Percentiles rank a stretch among this genome's conserved stretches.
Evolutionary conservation across 768 basidiomycete species (phyloP).

Genomic region (Xerocomellus dryophilus): DNA sequence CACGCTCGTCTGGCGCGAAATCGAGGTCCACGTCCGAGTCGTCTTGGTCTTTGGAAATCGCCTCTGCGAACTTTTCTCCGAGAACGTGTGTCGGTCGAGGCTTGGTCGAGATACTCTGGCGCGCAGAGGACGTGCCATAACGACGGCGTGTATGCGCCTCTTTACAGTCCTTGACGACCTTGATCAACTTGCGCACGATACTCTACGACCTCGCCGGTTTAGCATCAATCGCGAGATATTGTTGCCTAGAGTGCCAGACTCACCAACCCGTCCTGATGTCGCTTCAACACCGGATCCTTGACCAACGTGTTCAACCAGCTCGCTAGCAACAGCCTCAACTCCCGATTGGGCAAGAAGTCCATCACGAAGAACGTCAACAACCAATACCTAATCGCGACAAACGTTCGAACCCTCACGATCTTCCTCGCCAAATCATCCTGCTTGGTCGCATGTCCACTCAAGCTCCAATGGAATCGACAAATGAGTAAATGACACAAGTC

Average conservation of each 20-base stretch:
- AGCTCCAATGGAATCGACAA: constrained; percentile 86
- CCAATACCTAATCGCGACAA: constrained; percentile 90
- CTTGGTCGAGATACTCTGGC: constrained; percentile 33
- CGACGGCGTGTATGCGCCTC: constrained; percentile 52
- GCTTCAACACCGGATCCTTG: constrained; percentile 65
- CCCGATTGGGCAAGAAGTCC: constrained; percentile 81
- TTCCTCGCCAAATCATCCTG: constrained; percentile 70
- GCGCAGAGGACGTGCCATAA: constrained; percentile 27
- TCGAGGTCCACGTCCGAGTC: constrained; percentile 79
- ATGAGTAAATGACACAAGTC: constrained; percentile 82
- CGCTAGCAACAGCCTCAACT: constrained; percentile 67
- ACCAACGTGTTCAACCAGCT: constrained; percentile 80
- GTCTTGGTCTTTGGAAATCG: constrained; percentile 43
- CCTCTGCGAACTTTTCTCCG: constrained; percentile 67
- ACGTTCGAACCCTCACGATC: constrained; percentile 84
- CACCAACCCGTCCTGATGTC: constrained; percentile 69
- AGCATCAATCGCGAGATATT: constrained; percentile 1
- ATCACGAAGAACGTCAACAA: constrained; percentile 84
- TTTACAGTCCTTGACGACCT: constrained; percentile 80
- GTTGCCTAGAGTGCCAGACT: constrained; percentile 27
- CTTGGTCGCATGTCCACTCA: constrained; percentile 35
- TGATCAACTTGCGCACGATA: constrained; percentile 78
- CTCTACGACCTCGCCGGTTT: constrained; percentile 41
- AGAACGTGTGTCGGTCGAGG: constrained; percentile 45
- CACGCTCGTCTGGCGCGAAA: constrained; percentile 55